Evolutionary conservation across 179 eudicot genomes (phyloP).

Genomic region (Silene noctiflora): DNA sequence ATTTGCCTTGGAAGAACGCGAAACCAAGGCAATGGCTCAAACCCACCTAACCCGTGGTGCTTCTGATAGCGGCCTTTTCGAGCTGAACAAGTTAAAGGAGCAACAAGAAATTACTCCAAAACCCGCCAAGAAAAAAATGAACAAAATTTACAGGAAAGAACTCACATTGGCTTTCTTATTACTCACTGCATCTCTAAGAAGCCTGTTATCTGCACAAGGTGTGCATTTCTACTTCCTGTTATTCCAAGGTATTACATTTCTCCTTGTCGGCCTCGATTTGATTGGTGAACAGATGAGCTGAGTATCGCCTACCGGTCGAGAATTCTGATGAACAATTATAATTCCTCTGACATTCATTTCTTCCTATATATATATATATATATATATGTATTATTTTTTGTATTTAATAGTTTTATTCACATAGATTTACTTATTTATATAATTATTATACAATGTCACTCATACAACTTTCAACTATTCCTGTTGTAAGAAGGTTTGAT

Average conservation of each 20-base stretch:
- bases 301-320: neutral
- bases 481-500: conserved; percentile 13
- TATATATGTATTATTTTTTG: neutral
- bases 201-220: conserved; percentile 85
- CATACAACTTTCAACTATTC: conserved; percentile 27
- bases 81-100: conserved; percentile 55
- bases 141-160: conserved; percentile 72
- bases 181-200: conserved; percentile 78
- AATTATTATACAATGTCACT: conserved; percentile 23
- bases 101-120: conserved; percentile 39
- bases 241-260: conserved; percentile 80
- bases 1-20: conserved; percentile 50
- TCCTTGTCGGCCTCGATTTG: conserved; percentile 78
- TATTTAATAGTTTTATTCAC: neutral
- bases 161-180: conserved; percentile 71
- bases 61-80: conserved; percentile 68
- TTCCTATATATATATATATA: conserved; percentile 20
- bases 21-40: conserved; percentile 37
- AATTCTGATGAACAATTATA: conserved; percentile 27
- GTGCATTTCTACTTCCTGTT: conserved; percentile 83
- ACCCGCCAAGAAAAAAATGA: conserved; percentile 42
- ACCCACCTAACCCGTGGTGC: conserved; percentile 41
- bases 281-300: conserved; percentile 88
- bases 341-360: conserved; percentile 21
- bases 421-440: conserved; percentile 10